Evolutionary conservation across 148 eudicot species (phyloP).

Genomic region (Camellia sinensis): DNA sequence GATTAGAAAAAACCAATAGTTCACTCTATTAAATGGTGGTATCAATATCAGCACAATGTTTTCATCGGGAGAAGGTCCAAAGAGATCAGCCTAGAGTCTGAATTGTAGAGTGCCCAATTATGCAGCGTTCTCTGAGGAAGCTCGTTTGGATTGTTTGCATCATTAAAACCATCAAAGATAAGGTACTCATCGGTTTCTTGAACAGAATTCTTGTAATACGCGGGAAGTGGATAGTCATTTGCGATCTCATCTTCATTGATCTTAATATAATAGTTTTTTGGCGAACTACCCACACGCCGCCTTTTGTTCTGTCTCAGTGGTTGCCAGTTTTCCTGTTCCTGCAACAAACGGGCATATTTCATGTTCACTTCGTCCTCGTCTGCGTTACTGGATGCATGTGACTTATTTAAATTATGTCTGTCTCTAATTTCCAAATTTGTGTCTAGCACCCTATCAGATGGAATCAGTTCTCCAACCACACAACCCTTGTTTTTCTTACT

Average conservation of each 20-base stretch:
- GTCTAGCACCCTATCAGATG: slow-evolving; percentile 17
- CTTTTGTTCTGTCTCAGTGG: slow-evolving; percentile 68
- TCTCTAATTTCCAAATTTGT: slow-evolving; percentile 46
- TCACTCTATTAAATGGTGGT: slow-evolving; percentile 63
- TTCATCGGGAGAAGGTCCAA: slow-evolving; percentile 97
- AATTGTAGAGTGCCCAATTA: slow-evolving; percentile 93
- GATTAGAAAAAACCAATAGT: no score
- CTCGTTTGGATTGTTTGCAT: slow-evolving; percentile 52
- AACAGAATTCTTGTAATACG: slow-evolving; percentile 62
- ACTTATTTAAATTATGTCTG: slow-evolving; percentile 28
- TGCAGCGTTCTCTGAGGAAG: slow-evolving; percentile 93
- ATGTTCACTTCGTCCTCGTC: slow-evolving; percentile 68
- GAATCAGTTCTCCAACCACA: slow-evolving; percentile 9
- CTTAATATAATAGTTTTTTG: slow-evolving; percentile 72
- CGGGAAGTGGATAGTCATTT: slow-evolving; percentile 87
- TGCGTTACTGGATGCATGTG: slow-evolving; percentile 20
- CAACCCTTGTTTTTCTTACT: slow-evolving; percentile 34
- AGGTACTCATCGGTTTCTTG: slow-evolving; percentile 92
- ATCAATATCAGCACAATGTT: slow-evolving; percentile 92
- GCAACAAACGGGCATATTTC: slow-evolving; percentile 72
- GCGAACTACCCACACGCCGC: slow-evolving; percentile 38
- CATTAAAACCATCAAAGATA: slow-evolving; percentile 61
- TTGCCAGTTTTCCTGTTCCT: slow-evolving; percentile 84
- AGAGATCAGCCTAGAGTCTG: slow-evolving; percentile 76
- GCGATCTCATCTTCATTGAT: slow-evolving; percentile 99